A percentile compares a stretch with the other conserved stretches of the same genome.
phyloP scores from a whole-genome alignment of 352 stramenopile genomes.

The Pythium oligandrum region DNA sequence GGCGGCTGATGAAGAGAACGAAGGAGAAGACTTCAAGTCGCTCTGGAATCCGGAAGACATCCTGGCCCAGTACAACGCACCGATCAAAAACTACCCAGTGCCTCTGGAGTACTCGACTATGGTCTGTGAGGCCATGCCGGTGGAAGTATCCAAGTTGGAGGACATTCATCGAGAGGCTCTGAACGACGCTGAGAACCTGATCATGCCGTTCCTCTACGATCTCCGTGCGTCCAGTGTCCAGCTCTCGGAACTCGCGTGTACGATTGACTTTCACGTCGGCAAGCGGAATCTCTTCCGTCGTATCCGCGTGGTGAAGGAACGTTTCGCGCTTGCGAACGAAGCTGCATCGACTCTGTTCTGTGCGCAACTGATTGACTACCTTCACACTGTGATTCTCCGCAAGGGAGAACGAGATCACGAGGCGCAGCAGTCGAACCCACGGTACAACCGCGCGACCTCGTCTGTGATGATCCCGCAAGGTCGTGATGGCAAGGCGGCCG shows the following conservation, averaged over 20 bases:
- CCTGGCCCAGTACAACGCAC: slow-evolving; percentile 37
- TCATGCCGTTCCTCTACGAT: slow-evolving; percentile 54
- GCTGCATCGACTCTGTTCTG: slow-evolving; percentile 64
- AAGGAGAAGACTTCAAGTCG: slow-evolving; percentile 18
- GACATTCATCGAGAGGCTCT: slow-evolving; percentile 43
- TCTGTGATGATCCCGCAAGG: slow-evolving; percentile 41
- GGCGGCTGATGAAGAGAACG: slow-evolving; percentile 16
- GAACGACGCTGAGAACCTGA: slow-evolving; percentile 36
- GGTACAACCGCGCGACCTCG: slow-evolving; percentile 40
- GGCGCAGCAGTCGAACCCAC: slow-evolving; percentile 36
- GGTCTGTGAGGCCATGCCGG: slow-evolving; percentile 50
- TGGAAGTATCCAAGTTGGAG: slow-evolving; percentile 37
- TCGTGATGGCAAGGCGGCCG: slow-evolving; percentile 14
- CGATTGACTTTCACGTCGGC: slow-evolving; percentile 45
- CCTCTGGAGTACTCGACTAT: slow-evolving; percentile 49
- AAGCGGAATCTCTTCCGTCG: slow-evolving; percentile 57
- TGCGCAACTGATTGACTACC: slow-evolving; percentile 52
- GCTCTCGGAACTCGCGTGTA: slow-evolving; percentile 36
- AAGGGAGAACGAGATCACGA: slow-evolving; percentile 67
- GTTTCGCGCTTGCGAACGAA: slow-evolving; percentile 63
- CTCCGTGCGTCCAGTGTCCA: slow-evolving; percentile 27
- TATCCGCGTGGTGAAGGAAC: slow-evolving; percentile 32
- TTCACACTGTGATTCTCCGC: slow-evolving; percentile 60
- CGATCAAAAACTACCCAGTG: slow-evolving; percentile 49
- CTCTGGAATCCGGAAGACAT: slow-evolving; percentile 37